A percentile compares a stretch with the other conserved stretches of the same genome.
Conservation (phyloP, 139 green algal species). For the Chlorella ohadii region DNA sequence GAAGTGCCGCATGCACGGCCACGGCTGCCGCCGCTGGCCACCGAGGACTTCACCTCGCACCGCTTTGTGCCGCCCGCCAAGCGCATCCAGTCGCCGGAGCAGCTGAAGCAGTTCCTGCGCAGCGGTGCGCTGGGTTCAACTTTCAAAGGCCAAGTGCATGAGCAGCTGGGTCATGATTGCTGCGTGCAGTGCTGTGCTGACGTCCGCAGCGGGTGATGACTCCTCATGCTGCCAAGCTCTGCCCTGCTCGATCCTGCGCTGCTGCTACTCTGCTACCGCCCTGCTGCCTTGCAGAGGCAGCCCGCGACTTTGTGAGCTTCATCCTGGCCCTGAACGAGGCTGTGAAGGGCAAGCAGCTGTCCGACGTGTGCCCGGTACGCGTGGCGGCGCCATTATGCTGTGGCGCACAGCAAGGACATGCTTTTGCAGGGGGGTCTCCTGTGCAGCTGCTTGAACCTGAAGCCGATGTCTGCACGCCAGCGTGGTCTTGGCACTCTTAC, state of each 20-base stretch:
- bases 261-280: too few relatives aligned
- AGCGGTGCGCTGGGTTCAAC: conserved; percentile 27
- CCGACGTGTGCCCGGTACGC: conserved; percentile 47
- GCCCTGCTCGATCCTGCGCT: too few relatives aligned
- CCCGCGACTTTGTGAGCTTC: conserved; percentile 83
- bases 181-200: too few relatives aligned
- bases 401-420: too few relatives aligned
- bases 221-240: too few relatives aligned
- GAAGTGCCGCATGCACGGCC: conserved; percentile 25
- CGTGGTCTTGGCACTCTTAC: too few relatives aligned
- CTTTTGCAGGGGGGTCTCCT: not conserved
- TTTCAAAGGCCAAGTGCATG: too few relatives aligned
- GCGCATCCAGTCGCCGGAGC: conserved; percentile 47
- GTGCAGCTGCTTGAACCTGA: too few relatives aligned
- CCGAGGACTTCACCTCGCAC: not conserved
- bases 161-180: too few relatives aligned
- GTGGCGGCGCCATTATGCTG: not conserved
- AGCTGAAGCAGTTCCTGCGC: conserved; percentile 69
- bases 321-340: conserved; percentile 83
- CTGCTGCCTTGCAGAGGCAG: not conserved
- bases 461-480: too few relatives aligned
- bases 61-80: conserved; percentile 45
- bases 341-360: conserved; percentile 64
- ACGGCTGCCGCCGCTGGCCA: not conserved
- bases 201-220: too few relatives aligned